Base-by-base conservation (phyloP, 2,329 filamentous ascomycete genomes). In the Myriosclerotinia curreyana region DNA sequence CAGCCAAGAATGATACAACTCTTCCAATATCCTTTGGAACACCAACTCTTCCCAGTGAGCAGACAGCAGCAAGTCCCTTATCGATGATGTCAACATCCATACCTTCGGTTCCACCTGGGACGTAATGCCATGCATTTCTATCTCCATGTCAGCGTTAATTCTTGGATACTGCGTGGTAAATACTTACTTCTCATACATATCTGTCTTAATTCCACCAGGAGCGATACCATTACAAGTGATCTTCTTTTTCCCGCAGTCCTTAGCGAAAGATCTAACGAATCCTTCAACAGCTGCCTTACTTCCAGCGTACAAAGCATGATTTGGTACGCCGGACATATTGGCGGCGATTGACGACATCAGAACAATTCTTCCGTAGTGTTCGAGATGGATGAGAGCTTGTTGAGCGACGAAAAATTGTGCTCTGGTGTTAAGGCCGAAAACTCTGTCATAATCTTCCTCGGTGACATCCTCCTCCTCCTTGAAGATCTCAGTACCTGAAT, bases 391-490 rank as follows among this genome's bases (percentile, higher is more conserved):
- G 76, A 89, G 88, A 8, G 85, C 89, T 65, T 89, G 86, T 78
- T 91, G 87, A 25, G 88, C 89, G 60, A 92, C 88, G 75, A 92
- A 91, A 80, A 91, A 91, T 77, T 91, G 81, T 9, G 86, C 87
- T 44, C 79, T 79, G 44, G 89, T 83, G 69, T 90, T 90, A 62
- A 90, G 79, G 34, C 81, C 78, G 69, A 89, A 84, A 77, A 89
- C 84, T 40, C 64, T 62, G 44, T 73, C 69, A 59, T 69, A 72
- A 53, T 73, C 71, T 15, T 67, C 71, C 36, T 69, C 66, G 2
- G 71, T 73, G 40, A 74, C 68, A 51, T 74, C 66, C 38, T 72
- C 71, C 22, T 70, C 69, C 2, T 63, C 44, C 46, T 69, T 69
- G 52, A 69, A 72, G n/a, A 66, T 66, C 50, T 72, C 71, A n/a